A percentile compares a stretch with the other conserved stretches of the same genome.
Evolutionary conservation across 352 stramenopile species (phyloP).

Genomic region (Phytophthora fragariaefolia): DNA sequence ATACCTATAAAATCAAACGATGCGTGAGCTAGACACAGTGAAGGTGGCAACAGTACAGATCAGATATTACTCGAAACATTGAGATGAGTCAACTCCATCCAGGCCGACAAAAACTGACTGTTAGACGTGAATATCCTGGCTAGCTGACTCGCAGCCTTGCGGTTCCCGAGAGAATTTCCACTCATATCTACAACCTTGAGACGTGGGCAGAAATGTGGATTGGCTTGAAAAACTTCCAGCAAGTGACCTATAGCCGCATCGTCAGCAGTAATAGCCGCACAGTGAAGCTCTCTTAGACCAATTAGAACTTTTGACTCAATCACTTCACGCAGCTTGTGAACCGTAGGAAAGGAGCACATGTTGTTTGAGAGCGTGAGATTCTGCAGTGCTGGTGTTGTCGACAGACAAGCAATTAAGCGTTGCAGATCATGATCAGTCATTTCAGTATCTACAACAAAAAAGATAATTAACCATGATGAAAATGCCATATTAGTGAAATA

Average conservation of each 20-base stretch:
- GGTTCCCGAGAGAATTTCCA: constrained; percentile 33
- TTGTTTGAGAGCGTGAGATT: constrained; percentile 54
- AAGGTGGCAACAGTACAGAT: not conserved
- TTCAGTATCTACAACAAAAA: constrained; percentile 24
- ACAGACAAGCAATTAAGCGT: constrained; percentile 58
- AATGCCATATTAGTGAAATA: not conserved
- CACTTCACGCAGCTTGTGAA: constrained; percentile 42
- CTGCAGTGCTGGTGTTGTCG: constrained; percentile 33
- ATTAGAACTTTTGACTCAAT: constrained; percentile 24
- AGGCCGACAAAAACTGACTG: constrained; percentile 5
- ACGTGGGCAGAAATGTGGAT: constrained; percentile 18
- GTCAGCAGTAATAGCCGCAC: constrained; percentile 46
- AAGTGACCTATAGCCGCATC: constrained; percentile 29
- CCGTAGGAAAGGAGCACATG: constrained; percentile 39
- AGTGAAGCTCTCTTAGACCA: constrained; percentile 42
- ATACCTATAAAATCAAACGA: constrained; percentile 31
- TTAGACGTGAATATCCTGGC: constrained; percentile 20
- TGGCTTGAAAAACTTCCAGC: constrained; percentile 30
- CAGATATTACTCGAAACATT: constrained; percentile 39
- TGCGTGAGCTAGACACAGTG: constrained; percentile 3
- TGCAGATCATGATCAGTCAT: constrained; percentile 69
- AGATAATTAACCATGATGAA: not conserved
- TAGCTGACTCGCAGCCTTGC: constrained; percentile 26
- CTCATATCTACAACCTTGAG: constrained; percentile 34
- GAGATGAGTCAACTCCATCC: constrained; percentile 29